Base-by-base conservation (phyloP, 139 green algal species). In the Mesotaenium endlicherianum region DNA sequence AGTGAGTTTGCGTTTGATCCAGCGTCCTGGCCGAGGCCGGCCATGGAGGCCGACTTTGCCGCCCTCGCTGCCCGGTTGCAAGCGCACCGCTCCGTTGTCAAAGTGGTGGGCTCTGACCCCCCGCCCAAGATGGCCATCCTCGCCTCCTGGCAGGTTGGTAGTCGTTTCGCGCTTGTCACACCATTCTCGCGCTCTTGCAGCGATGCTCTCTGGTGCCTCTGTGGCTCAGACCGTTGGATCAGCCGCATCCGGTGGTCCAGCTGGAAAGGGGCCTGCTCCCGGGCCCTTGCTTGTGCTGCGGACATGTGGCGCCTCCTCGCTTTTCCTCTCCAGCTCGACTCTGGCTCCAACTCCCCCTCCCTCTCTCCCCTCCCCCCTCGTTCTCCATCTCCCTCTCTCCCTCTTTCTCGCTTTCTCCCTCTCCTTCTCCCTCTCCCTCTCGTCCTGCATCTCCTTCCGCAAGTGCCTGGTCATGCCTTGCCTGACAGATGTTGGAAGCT, bases 1-100 rank as follows among this genome's bases (percentile, higher is more conserved):
- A 84, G 77, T 8, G 77, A 84, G 69, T 84, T 84, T 36, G 71
- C 67, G 8, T 83, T 84, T 41, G 64, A 84, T 84, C 77, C 77
- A 34, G 43, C 31, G 64, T 3, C n/a, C 20, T 84, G 77, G 77
- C 36, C 77, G 42, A 30, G 64, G 69, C 31, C 71, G 38, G 67
- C 31, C 20, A 84, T 84, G 77, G 11, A 84, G 69, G 36, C n/a
- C 20, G 69, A 81, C 43, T 84, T 84, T 84, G 77, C 60, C 11
- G 14, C 31, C 11, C 34, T 84, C 3, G 77, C 70, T 16, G 16
- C 14, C 8, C n/a, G 84, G 30, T 39, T 84, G 69, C 30, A 84
- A 16, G 77, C 77, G 44, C 6, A 39, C 30, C 71, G 17, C n/a
- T 84, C 64, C 1, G 14, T 71, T 81, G 31, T 84, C n/a, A n/a